Evolutionary conservation across 306 rosid species (phyloP).

Genomic region (Lablab purpureus): DNA sequence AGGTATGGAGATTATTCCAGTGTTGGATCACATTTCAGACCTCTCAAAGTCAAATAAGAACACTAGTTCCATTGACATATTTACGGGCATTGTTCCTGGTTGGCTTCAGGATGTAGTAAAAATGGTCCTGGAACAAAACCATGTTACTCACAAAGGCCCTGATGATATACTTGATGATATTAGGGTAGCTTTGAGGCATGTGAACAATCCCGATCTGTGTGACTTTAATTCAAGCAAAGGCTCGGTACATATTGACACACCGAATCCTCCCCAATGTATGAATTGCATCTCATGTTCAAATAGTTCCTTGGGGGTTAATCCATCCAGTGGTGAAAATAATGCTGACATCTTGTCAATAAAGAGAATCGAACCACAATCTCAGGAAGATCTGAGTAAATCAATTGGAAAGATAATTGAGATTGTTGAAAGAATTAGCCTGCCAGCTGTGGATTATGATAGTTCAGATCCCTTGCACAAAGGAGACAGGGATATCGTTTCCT

Average conservation of each 20-base stretch:
- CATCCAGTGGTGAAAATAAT: constrained; percentile 42
- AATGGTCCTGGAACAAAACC: constrained; percentile 63
- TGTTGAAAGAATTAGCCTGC: constrained; percentile 74
- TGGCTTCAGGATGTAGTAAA: constrained; percentile 71
- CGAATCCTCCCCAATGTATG: constrained; percentile 37
- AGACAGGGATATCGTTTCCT: constrained; percentile 43
- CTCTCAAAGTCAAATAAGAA: constrained; percentile 50
- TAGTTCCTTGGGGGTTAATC: constrained; percentile 42
- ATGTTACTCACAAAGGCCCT: constrained; percentile 52
- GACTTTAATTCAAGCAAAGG: constrained; percentile 43
- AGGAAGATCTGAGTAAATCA: constrained; percentile 57
- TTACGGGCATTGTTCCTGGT: constrained; percentile 52
- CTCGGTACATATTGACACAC: constrained; percentile 47
- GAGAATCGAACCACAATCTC: constrained; percentile 49
- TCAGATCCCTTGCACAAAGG: constrained; percentile 49
- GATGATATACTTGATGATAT: constrained; percentile 61
- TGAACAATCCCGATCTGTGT: constrained; percentile 39
- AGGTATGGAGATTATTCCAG: constrained; percentile 55
- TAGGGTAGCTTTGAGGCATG: constrained; percentile 56
- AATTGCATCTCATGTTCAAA: constrained; percentile 45
- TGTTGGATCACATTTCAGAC: constrained; percentile 52
- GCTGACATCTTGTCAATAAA: constrained; percentile 40
- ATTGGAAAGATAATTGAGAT: constrained; percentile 80
- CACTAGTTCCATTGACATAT: constrained; percentile 41
- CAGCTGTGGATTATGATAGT: constrained; percentile 56